phyloP scores from a whole-genome alignment of 495 filamentous ascomycete species.

The Hypoxylon fuscum region DNA sequence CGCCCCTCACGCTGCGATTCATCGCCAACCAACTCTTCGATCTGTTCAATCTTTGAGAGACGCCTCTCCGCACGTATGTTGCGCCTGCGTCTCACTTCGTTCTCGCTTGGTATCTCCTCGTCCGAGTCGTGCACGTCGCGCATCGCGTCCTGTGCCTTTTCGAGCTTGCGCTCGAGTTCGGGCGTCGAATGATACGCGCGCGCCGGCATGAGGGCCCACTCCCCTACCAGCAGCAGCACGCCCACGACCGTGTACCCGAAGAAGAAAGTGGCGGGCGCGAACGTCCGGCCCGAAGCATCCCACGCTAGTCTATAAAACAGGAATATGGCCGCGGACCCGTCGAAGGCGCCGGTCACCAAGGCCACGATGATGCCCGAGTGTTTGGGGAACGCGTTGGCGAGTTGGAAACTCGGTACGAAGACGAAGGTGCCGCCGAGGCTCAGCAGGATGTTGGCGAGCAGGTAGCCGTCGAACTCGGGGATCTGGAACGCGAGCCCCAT shows the following conservation, averaged over 20 bases:
- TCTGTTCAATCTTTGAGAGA: conserved; percentile 46
- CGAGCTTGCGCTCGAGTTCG: conserved; percentile 58
- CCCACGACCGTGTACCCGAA: conserved; percentile 69
- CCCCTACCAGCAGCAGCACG: conserved; percentile 60
- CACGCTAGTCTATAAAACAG: conserved; percentile 71
- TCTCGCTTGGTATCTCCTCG: conserved; percentile 43
- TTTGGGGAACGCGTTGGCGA: conserved; percentile 74
- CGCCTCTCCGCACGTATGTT: conserved; percentile 47
- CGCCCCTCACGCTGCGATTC: conserved; percentile 55
- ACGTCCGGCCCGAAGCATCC: conserved; percentile 56
- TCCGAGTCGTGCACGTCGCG: conserved; percentile 53
- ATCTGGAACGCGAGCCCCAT: conserved; percentile 65
- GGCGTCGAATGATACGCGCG: conserved; percentile 68
- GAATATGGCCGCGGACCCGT: conserved; percentile 74
- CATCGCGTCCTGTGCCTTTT: conserved; percentile 44
- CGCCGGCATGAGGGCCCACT: conserved; percentile 68
- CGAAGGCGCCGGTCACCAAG: conserved; percentile 74
- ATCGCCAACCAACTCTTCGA: conserved; percentile 56
- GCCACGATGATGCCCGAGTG: conserved; percentile 73
- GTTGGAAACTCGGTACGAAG: conserved; percentile 76
- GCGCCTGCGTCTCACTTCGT: conserved; percentile 46
- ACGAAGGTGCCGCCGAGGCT: conserved; percentile 74
- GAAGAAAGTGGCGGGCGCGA: conserved; percentile 71
- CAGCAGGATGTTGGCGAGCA: conserved; percentile 70
- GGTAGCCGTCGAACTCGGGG: conserved; percentile 68